phyloP scores from a whole-genome alignment of 345 rosid genomes.

The Adansonia digitata region DNA sequence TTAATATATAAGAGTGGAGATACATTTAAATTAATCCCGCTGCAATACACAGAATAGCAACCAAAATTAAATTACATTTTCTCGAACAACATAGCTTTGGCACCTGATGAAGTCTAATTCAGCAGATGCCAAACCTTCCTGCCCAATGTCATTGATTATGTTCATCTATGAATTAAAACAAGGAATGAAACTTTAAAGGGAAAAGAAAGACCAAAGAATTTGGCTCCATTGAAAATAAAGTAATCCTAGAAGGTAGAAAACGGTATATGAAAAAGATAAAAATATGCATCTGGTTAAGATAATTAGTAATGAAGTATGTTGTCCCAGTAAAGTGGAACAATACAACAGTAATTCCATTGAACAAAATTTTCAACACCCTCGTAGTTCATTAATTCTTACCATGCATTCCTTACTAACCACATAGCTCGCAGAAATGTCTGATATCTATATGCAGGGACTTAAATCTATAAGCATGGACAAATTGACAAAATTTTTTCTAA shows the following conservation, averaged over 20 bases:
- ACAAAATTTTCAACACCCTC: not conserved
- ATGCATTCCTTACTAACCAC: not conserved
- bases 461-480: too few relatives aligned
- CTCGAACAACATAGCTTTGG: not conserved
- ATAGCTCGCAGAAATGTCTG: not conserved
- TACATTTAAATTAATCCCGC: not conserved
- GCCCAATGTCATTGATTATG: not conserved
- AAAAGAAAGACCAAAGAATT: not conserved
- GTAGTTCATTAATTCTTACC: not conserved
- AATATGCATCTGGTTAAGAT: not conserved
- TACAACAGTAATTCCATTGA: not conserved
- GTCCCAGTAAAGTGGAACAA: too few relatives aligned
- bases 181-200: not conserved
- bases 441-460: not conserved
- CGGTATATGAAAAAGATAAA: not conserved
- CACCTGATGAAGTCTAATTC: not conserved
- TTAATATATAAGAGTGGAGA: not conserved
- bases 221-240: not conserved
- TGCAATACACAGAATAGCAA: not conserved
- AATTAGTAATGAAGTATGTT: not conserved
- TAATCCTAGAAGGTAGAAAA: not conserved
- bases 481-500: not conserved
- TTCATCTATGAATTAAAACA: not conserved
- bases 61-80: not conserved
- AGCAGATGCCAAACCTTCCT: not conserved